phyloP scores from a whole-genome alignment of 352 stramenopile species.

The Phytopythium litorale region DNA sequence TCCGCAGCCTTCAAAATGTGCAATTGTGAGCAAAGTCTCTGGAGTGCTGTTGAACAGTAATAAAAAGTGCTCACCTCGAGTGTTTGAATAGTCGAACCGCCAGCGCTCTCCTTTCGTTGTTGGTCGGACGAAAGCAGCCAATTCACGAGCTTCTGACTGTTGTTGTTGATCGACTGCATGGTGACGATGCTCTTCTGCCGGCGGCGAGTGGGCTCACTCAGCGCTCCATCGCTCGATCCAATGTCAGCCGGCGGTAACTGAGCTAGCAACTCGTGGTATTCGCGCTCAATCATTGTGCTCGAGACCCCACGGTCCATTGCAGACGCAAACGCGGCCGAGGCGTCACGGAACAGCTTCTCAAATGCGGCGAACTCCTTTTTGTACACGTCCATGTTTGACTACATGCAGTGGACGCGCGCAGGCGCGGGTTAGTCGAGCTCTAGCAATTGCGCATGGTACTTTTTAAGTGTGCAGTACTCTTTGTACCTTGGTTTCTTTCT shows the following conservation, averaged over 20 bases:
- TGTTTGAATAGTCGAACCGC: slow-evolving; percentile 44
- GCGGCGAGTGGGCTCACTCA: not conserved
- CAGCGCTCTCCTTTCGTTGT: slow-evolving; percentile 68
- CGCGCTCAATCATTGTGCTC: slow-evolving; percentile 59
- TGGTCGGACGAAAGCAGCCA: slow-evolving; percentile 70
- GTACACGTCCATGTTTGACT: slow-evolving; percentile 66
- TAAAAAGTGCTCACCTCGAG: slow-evolving; percentile 40
- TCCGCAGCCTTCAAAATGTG: slow-evolving; percentile 48
- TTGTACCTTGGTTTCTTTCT: slow-evolving; percentile 71
- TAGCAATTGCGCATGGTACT: not conserved
- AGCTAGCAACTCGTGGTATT: slow-evolving; percentile 52
- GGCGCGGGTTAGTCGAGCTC: not conserved
- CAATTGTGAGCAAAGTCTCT: slow-evolving; percentile 1
- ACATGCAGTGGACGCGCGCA: not conserved
- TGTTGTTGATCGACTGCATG: slow-evolving; percentile 38
- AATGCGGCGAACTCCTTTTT: slow-evolving; percentile 66
- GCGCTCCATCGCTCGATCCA: not conserved
- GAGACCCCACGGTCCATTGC: slow-evolving; percentile 78
- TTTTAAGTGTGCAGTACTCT: too few relatives aligned
- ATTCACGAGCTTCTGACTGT: slow-evolving; percentile 72
- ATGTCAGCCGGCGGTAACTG: slow-evolving; percentile 25
- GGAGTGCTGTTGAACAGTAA: not conserved
- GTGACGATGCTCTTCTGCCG: slow-evolving; percentile 8
- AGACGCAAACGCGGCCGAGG: slow-evolving; percentile 46
- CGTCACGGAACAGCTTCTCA: slow-evolving; percentile 72